phyloP scores from a whole-genome alignment of 805 yeast species.

The Saccharomycopsis sp. region DNA sequence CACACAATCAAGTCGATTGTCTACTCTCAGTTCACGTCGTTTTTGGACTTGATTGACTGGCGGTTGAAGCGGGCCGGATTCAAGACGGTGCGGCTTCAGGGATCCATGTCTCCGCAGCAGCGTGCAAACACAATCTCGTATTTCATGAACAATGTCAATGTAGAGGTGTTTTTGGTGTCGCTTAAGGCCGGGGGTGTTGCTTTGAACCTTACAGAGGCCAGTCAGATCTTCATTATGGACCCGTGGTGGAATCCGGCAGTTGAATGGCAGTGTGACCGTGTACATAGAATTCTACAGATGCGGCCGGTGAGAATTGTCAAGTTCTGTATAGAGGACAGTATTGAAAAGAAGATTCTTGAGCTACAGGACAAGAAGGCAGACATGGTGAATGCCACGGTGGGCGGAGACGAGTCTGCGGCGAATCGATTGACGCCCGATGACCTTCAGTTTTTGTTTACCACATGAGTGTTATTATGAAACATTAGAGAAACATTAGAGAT shows the following conservation, averaged over 20 bases:
- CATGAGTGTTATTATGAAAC: constrained; percentile 38
- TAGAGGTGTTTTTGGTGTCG: constrained; percentile 90
- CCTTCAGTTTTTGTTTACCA: constrained; percentile 87
- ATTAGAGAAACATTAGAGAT: too few species aligned
- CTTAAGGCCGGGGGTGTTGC: constrained; percentile 99
- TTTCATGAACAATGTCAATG: constrained; percentile 87
- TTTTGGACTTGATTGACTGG: constrained; percentile 97
- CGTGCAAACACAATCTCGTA: constrained; percentile 85
- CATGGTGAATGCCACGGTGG: constrained; percentile 96
- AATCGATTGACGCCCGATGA: constrained; percentile 87
- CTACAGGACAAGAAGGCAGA: constrained; percentile 95
- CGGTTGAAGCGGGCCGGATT: constrained; percentile 91
- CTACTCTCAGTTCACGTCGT: constrained; percentile 93
- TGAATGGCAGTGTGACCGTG: constrained; percentile 98
- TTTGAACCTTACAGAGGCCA: constrained; percentile 90
- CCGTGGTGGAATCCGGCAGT: constrained; percentile 99
- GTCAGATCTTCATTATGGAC: constrained; percentile 90
- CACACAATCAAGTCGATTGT: constrained; percentile 93
- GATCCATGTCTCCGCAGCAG: constrained; percentile 95
- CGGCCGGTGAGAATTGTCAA: constrained; percentile 91
- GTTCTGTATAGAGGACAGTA: constrained; percentile 92
- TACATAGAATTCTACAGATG: constrained; percentile 93
- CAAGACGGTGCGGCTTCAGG: constrained; percentile 88
- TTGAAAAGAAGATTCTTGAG: constrained; percentile 92
- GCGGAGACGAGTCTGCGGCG: constrained; percentile 86